Base-by-base conservation (phyloP, 345 rosid genomes). In the Nephelium lappaceum region DNA sequence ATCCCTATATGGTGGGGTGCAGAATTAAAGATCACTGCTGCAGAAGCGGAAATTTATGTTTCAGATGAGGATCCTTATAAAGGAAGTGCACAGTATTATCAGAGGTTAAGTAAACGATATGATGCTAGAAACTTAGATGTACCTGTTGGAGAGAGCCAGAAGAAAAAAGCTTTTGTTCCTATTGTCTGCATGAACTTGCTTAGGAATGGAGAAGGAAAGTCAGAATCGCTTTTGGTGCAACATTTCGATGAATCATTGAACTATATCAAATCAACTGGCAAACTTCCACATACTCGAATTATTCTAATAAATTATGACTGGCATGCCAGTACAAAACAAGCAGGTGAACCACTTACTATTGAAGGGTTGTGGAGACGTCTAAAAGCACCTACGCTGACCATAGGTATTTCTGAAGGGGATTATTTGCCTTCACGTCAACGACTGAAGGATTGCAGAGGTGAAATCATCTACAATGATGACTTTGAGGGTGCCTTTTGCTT, bases 1-100 rank as follows among this genome's bases (percentile, higher is more conserved):
- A 94, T 94, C 61, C 98, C 99, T 19, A 94, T 96, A 42, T 96
- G 99, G 99, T 94, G 99, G 99, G 97, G 99, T 87, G 98, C 99
- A 55, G 98, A 96, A 76, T 75, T 96, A 78, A 96, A 94, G 87
- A 84, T 95, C 45, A 94, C 95, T 38, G 93, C 98, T 38, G 94
- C 97, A 68, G 99, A 96, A 86, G 99, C 99, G 72, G 99, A 94
- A 82, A 96, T 94, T 74, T 93, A 93, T 90, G 95, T 96, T 85
- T 88, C 97, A 65, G 92, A 88, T 81, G 87, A 72, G 71, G 97
- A 91, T 84, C 98, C 99, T 2, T 96, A 94, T 81, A 94, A 90
- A 87, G 98, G 99, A 81, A 96, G 99, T 76, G 68, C 87, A 24
- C 87, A 91, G 84, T 94, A 96, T 83, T 95, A 93, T 83, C 86